Evolutionary conservation across 1,139 yeast genomes (phyloP).

Genomic region (Nakaseomyces sp.): DNA sequence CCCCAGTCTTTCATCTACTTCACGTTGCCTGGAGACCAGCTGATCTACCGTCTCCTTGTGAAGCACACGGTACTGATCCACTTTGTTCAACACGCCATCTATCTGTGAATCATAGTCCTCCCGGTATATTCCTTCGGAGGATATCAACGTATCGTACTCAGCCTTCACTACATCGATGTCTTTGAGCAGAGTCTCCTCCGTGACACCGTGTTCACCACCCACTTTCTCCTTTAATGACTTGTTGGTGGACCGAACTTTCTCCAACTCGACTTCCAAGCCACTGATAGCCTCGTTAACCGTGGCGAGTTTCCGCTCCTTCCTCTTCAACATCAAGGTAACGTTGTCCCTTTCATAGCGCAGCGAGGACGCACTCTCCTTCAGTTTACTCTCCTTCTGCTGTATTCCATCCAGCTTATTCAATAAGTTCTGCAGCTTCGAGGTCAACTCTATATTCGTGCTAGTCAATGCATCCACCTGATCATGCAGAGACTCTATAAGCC

Average conservation of each 20-base stretch:
- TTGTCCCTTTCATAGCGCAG: constrained; percentile 65
- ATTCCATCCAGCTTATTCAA: constrained; percentile 43
- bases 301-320: constrained; percentile 55
- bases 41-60: neutral
- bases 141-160: neutral
- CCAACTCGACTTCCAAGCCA: neutral
- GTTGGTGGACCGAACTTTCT: neutral
- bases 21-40: neutral
- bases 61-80: neutral
- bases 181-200: neutral
- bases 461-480: constrained; percentile 47
- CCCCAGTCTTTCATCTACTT: neutral
- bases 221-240: neutral
- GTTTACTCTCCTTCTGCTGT: constrained; percentile 46
- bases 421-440: constrained; percentile 38
- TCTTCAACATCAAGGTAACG: constrained; percentile 49
- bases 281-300: constrained; percentile 45
- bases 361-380: constrained; percentile 42
- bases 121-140: neutral
- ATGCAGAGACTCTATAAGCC: constrained; percentile 52
- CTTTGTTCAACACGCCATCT: neutral
- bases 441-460: constrained; percentile 42
- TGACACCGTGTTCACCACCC: neutral
- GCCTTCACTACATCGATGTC: neutral
- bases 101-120: neutral